Evolutionary conservation across 2,329 filamentous ascomycete genomes (phyloP).

Genomic region (Rhynchosporium agropyri): DNA sequence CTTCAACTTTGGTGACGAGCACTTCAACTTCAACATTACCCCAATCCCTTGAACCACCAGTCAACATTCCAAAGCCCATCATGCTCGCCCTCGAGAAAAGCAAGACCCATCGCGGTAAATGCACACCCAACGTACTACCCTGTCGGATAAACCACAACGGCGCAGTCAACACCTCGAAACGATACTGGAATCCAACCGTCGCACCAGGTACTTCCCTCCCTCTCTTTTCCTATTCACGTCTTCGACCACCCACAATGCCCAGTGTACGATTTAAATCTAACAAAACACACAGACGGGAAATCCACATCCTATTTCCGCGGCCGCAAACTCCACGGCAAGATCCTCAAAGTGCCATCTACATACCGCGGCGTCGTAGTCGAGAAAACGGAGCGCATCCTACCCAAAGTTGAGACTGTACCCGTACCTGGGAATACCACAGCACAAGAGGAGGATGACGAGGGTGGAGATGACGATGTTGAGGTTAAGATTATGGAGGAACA

Average conservation of each 20-base stretch:
- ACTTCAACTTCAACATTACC: constrained; percentile 3
- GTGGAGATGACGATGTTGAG: constrained; percentile 52
- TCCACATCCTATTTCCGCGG: constrained; percentile 74
- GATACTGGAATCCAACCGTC: constrained; percentile 70
- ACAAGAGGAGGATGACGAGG: constrained; percentile 44
- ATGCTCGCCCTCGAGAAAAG: constrained; percentile 40
- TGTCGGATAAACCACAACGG: constrained; percentile 81
- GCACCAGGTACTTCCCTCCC: constrained; percentile 45
- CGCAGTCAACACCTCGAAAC: constrained; percentile 60
- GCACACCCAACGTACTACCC: constrained; percentile 69
- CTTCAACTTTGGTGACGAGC: background rate
- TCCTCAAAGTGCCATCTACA: constrained; percentile 67
- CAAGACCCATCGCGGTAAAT: constrained; percentile 36
- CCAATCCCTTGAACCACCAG: background rate
- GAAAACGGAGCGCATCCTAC: constrained; percentile 46
- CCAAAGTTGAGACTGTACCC: constrained; percentile 30
- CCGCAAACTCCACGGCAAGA: constrained; percentile 72
- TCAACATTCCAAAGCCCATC: background rate
- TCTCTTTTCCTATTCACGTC: background rate
- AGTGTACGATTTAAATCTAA: too few species aligned
- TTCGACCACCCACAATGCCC: too few species aligned
- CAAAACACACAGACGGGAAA: constrained; percentile 48
- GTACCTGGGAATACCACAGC: constrained; percentile 24
- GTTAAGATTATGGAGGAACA: constrained; percentile 63
- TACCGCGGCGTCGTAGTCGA: constrained; percentile 68